These are phyloP conservation scores for Alternaria viburni DNA, from an alignment of 2,329 filamentous ascomycete species.

Conservation along the genomic window DNA sequence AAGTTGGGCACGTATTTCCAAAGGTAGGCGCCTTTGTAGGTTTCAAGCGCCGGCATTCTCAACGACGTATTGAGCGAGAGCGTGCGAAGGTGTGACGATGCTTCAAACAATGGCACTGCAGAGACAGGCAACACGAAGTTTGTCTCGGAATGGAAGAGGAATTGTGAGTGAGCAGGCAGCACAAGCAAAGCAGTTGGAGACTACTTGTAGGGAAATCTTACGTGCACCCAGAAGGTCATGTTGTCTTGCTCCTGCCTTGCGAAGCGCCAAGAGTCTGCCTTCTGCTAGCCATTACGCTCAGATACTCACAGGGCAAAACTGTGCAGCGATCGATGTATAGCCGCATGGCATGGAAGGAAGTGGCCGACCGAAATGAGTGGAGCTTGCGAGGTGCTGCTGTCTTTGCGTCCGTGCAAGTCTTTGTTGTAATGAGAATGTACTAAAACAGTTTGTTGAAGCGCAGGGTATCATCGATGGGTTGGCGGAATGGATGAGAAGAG, in stretches of 20 bases:
- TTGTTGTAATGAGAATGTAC: not conserved
- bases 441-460: not conserved
- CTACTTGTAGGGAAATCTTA: not conserved
- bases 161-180: not conserved
- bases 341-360: not conserved
- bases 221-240: not conserved
- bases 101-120: not conserved
- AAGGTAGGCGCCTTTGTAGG: conserved; percentile 15
- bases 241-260: not conserved
- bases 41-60: conserved; percentile 14
- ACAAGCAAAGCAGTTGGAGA: not conserved
- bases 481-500: not conserved
- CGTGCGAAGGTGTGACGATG: not conserved
- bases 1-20: conserved; percentile 53
- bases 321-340: not conserved
- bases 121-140: not conserved
- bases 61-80: not conserved
- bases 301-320: not conserved
- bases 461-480: not conserved
- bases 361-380: not conserved
- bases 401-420: not conserved
- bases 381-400: not conserved
- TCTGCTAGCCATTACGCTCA: not conserved
- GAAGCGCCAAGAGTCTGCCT: not conserved
- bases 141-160: not conserved